Evolutionary conservation across 2,329 filamentous ascomycete genomes (phyloP), one percentile per base, ranked within the genome.

Genomic region (Elsinoe batatas): DNA sequence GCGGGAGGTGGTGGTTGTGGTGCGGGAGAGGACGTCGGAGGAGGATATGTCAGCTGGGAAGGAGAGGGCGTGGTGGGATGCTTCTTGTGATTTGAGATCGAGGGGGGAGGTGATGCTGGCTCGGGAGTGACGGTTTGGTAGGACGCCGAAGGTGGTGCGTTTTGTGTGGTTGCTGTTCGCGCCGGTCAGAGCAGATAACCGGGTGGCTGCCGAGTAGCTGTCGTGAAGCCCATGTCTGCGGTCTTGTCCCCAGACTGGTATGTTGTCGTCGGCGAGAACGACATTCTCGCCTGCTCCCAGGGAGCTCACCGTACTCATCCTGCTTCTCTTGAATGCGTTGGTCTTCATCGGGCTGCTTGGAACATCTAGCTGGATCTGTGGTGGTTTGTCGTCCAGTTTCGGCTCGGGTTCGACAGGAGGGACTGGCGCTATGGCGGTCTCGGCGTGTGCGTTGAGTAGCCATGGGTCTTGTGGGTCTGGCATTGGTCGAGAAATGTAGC

Each of bases 401-500:
- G 44, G 37, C 33, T 26, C 33, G 11, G 44, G 35, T 33, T 26
- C 33, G 17, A 13, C 42, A 4, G 18, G 53, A 15, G 12, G 55
- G 18, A 38, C 50, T 32, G n/a, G 36, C 17, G 10, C 33, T 10
- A 50, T 56, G 17, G 62, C 15, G 55, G 61, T 53, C 35, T 38
- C 18, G 36, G 51, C 50, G 15, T 59, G 49, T n/a, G 42, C 38
- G n/a, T 55, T 42, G 61, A 61, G n/a, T 63, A 61, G 0, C 59
- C 61, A 49, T 57, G 62, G 63, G 63, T 38, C 64, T 53, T 66
- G 63, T 1, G 64, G 61, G 10, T 67, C 65, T 4, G 65, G 60
- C n/a, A 69, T 69, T n/a, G 73, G 72, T 35, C 69, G 64, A 7
- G 71, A 73, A 17, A 75, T 73, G 5, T 69, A 63, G 2, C 60